These are phyloP conservation scores for Penicillium psychrosexuale DNA, from an alignment of 2,329 filamentous ascomycete species.

Conservation along the genomic window DNA sequence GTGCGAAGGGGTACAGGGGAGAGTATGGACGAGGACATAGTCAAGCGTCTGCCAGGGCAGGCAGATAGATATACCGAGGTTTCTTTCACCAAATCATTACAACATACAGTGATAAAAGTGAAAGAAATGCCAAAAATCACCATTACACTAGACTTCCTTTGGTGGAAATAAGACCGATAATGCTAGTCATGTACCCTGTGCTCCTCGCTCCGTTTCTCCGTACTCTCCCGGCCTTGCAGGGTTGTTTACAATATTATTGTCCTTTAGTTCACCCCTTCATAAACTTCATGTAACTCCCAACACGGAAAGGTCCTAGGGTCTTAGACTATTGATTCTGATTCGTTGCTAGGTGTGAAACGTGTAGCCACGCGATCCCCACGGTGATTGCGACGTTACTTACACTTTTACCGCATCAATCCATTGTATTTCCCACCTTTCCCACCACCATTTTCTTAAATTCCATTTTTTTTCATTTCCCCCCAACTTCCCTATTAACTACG, in stretches of 20 bases:
- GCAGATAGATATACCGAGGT: not conserved
- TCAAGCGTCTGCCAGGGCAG: not conserved
- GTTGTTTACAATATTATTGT: not conserved
- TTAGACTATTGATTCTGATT: not conserved
- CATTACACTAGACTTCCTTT: not conserved
- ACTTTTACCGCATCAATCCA: not conserved
- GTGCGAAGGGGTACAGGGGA: not conserved
- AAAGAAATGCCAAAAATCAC: not conserved
- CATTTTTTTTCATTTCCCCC: not conserved
- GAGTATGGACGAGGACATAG: not conserved
- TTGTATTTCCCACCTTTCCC: not conserved
- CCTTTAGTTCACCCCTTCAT: not conserved
- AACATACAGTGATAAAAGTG: not conserved
- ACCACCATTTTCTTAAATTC: not conserved
- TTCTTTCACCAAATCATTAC: not conserved
- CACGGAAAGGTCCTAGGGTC: not conserved
- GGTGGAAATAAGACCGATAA: not conserved
- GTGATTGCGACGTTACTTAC: not conserved
- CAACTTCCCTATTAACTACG: not conserved
- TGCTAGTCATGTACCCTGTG: not conserved
- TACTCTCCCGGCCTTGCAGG: not conserved
- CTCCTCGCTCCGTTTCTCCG: not conserved
- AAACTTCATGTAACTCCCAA: not conserved
- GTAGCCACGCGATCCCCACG: not conserved
- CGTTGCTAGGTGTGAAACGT: not conserved